A percentile compares a stretch with the other conserved stretches of the same genome.
These are phyloP conservation scores for Moesziomyces aphidis DNA, from an alignment of 1,284 basidiomycete genomes.

Conservation along the genomic window DNA sequence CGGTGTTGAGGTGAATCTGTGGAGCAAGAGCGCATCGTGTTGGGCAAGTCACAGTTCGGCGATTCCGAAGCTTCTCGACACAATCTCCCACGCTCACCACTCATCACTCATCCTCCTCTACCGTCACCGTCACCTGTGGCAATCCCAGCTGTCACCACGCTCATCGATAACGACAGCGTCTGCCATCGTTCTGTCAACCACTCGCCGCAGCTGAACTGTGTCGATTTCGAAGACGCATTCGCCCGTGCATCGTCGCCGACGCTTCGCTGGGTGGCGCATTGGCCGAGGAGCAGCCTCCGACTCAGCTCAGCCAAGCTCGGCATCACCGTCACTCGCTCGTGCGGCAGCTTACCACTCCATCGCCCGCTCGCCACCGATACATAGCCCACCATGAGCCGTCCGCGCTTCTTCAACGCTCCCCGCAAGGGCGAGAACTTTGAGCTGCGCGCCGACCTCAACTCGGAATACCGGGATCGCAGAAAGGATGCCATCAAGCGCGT, in stretches of 20 bases:
- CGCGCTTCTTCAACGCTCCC: slow-evolving; percentile 67
- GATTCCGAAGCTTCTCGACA: slow-evolving; percentile 20
- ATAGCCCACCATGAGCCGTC: slow-evolving; percentile 56
- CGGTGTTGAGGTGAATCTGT: no score
- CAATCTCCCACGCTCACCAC: slow-evolving; percentile 11
- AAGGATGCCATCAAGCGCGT: slow-evolving; percentile 96
- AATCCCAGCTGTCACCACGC: no score
- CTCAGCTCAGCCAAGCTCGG: background rate
- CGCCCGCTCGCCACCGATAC: background rate
- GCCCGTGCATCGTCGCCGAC: background rate
- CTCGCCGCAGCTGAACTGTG: no score
- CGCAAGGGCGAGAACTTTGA: slow-evolving; percentile 68
- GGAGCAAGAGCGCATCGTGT: background rate
- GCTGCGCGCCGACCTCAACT: slow-evolving; percentile 75
- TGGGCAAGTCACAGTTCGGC: slow-evolving; percentile 2
- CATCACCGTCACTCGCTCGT: background rate
- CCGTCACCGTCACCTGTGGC: background rate
- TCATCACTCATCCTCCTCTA: background rate
- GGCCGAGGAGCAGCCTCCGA: background rate
- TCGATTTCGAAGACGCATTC: no score
- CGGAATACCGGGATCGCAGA: slow-evolving; percentile 91
- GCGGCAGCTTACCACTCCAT: background rate
- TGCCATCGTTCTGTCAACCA: background rate
- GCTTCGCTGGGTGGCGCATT: background rate
- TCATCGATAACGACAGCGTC: background rate